Percentiles rank a stretch among this genome's conserved stretches.
phyloP scores from a whole-genome alignment of 139 green algal genomes.

The Chlamydomonas applanata region DNA sequence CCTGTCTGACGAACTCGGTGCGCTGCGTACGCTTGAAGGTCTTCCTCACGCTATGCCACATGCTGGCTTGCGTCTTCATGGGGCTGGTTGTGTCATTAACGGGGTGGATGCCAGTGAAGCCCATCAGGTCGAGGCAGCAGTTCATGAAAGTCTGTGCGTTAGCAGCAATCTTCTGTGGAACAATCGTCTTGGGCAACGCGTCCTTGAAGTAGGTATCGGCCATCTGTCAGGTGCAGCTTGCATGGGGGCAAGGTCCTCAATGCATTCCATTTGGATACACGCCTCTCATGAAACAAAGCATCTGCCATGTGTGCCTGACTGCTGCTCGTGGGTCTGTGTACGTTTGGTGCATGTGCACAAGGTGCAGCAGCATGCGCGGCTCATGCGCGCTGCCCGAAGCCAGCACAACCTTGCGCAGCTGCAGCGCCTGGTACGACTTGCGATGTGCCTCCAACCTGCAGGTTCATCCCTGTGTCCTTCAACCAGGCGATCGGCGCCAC shows the following conservation, averaged over 20 bases:
- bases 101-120: conserved; percentile 58
- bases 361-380: neutral
- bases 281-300: no score
- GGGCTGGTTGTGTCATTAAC: conserved; percentile 46
- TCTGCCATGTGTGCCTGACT: no score
- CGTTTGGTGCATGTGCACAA: no score
- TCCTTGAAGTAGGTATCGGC: conserved; percentile 66
- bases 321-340: no score
- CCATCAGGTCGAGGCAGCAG: conserved; percentile 65
- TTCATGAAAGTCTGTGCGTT: conserved; percentile 76
- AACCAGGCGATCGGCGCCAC: conserved; percentile 86
- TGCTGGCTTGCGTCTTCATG: conserved; percentile 79
- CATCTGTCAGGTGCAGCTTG: neutral
- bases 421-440: neutral
- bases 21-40: conserved; percentile 45
- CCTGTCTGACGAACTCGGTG: neutral
- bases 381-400: neutral
- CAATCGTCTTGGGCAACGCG: conserved; percentile 91
- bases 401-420: neutral
- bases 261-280: no score
- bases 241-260: no score
- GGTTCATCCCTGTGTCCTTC: conserved; percentile 84
- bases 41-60: conserved; percentile 94
- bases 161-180: conserved; percentile 80
- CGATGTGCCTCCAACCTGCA: neutral